These are phyloP conservation scores for Basipetospora sp. DNA, from an alignment of 2,329 filamentous ascomycete species.

Conservation along the genomic window DNA sequence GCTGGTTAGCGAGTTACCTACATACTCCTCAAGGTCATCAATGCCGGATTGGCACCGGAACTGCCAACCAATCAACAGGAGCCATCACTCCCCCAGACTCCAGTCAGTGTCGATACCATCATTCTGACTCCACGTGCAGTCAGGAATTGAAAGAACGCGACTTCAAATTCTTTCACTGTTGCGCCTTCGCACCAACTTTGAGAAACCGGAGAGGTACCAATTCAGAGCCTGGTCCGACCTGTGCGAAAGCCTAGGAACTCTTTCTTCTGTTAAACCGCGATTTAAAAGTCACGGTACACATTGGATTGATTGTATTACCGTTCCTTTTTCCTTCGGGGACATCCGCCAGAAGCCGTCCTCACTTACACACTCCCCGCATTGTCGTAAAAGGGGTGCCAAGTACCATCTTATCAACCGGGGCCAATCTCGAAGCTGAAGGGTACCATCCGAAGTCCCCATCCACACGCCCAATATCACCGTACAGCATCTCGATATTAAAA, in stretches of 20 bases:
- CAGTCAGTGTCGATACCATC: too few species aligned
- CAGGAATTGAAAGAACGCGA: too few species aligned
- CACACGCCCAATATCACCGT: constrained; percentile 1
- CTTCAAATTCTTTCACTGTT: too few species aligned
- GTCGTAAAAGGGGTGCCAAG: background rate
- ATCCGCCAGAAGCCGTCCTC: background rate
- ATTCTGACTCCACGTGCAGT: too few species aligned
- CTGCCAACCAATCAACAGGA: background rate
- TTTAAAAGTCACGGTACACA: background rate
- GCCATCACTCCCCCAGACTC: background rate
- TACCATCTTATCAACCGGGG: constrained; percentile 4
- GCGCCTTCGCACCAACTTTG: too few species aligned
- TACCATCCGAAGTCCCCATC: background rate
- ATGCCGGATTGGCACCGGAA: background rate
- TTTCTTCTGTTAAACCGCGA: background rate
- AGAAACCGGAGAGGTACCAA: too few species aligned
- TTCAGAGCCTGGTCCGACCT: background rate
- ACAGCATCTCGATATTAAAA: constrained; percentile 5
- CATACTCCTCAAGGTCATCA: background rate
- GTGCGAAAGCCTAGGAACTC: background rate
- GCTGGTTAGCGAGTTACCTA: constrained; percentile 2
- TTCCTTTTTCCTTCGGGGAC: background rate
- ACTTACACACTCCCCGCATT: background rate
- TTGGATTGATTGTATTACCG: background rate
- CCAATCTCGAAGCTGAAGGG: background rate